Percentiles rank a stretch among this genome's conserved stretches.
Evolutionary conservation across 805 yeast species (phyloP).

Genomic region (Cyberlindnera mycetangii): DNA sequence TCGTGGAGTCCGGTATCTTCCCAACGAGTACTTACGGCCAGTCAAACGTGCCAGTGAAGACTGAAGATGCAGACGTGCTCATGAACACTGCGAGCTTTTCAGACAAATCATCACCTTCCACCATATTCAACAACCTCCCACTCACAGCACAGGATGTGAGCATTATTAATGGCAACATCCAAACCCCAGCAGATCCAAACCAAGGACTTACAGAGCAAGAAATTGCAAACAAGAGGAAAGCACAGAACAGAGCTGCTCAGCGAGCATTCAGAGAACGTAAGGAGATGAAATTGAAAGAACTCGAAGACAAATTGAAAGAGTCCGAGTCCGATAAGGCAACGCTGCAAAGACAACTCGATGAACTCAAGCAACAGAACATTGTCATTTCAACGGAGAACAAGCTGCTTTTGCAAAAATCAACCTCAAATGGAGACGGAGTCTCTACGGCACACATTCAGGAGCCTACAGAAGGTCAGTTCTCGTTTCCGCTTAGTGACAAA

Average conservation of each 20-base stretch:
- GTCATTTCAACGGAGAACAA: conserved; percentile 63
- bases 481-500: conserved; percentile 30
- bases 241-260: conserved; percentile 85
- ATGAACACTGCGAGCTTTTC: conserved; percentile 14
- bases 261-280: conserved; percentile 82
- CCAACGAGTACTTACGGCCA: neutral
- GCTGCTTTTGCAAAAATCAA: conserved; percentile 38
- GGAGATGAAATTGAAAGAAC: conserved; percentile 66
- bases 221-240: conserved; percentile 56
- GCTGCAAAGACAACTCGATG: conserved; percentile 47
- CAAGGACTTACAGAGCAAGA: conserved; percentile 32
- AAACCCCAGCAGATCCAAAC: conserved; percentile 3
- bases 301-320: conserved; percentile 54
- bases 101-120: conserved; percentile 24
- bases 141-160: conserved; percentile 13
- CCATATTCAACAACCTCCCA: conserved; percentile 12
- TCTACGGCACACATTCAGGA: too few species aligned
- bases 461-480: conserved; percentile 18
- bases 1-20: conserved; percentile 17
- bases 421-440: too few species aligned
- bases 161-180: conserved; percentile 5
- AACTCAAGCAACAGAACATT: conserved; percentile 50
- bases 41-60: neutral
- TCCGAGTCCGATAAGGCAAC: conserved; percentile 54
- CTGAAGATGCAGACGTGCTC: conserved; percentile 7